Evolutionary conservation across 2,329 filamentous ascomycete genomes (phyloP), one percentile per base, ranked within the genome.

Genomic region (Alternaria dauci): DNA sequence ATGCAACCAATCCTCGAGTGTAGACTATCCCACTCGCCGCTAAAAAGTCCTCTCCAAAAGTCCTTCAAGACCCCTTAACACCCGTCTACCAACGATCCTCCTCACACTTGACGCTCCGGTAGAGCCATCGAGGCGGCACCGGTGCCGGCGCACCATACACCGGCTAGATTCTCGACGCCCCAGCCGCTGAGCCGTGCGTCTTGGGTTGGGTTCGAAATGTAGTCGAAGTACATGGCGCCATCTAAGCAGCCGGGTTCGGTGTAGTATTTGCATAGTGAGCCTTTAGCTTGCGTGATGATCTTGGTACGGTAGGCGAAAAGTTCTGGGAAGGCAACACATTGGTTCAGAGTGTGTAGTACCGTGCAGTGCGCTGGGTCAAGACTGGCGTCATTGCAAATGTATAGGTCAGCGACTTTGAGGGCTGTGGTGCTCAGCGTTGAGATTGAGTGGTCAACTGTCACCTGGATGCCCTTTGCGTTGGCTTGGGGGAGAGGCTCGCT

Each of bases 211-310:
- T 26, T 18, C 18, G 30, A 26, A 14, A 28, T 26, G 12, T 55
- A 38, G 23, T 42, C 3, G 9, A 46, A 55, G 11, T 46, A 46
- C 11, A 38, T 11, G 14, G 46, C 52, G 30, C 36, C 26, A 14
- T 51, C 44, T 36, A 26, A 34, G 38, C 54, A 56, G 1, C 54
- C 54, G 9, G 54, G 16, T 20, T 50, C 42, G 20, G n/a, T 56
- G 44, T 51, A 56, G 46, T 56, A 56, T 12, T 18, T 26, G 38
- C 54, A 56, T 5, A 26, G 34, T 7, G 44, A 16, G 11, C 44
- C 54, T 14, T 50, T 50, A 6, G 44, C 28, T 28, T 56, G 54
- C 20, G 16, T 28, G 36, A 56, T 12, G 11, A 28, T 2, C n/a
- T 42, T 51, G 26, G 11, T 1, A n/a, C 34, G 26, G 36, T 51